Conservation (phyloP, 148 eudicot species). For the Silene uniflora region DNA sequence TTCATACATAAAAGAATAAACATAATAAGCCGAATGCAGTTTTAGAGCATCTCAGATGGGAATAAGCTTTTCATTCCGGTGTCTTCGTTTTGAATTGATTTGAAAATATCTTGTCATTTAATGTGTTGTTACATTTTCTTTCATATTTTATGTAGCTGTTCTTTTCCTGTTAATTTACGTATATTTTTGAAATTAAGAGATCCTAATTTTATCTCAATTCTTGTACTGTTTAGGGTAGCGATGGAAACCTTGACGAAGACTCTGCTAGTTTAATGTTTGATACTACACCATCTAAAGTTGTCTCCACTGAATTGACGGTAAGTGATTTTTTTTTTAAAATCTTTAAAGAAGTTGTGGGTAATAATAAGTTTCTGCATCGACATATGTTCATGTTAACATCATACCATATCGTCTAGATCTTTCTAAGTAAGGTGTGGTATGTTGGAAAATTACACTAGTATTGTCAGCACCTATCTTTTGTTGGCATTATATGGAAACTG, state of each 20-base stretch:
- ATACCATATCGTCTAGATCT: background rate
- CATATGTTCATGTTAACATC: background rate
- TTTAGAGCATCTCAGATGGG: background rate
- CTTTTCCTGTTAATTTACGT: constrained; percentile 7
- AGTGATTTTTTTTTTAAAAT: constrained; percentile 22
- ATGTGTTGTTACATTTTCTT: background rate
- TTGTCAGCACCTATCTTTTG: background rate
- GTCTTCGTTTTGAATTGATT: background rate
- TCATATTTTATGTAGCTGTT: background rate
- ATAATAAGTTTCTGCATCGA: background rate
- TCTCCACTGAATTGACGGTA: constrained; percentile 79
- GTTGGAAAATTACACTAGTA: background rate
- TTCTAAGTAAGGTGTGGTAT: background rate
- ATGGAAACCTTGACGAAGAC: constrained; percentile 82
- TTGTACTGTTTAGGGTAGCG: constrained; percentile 46
- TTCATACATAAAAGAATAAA: background rate
- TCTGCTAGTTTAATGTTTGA: constrained; percentile 70
- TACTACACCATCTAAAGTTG: constrained; percentile 91
- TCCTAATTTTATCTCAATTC: background rate
- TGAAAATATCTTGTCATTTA: constrained; percentile 8
- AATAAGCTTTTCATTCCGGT: constrained; percentile 1
- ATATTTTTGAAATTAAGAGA: background rate
- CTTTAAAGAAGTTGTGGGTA: constrained; percentile 1
- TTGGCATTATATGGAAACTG: background rate
- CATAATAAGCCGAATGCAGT: background rate